Base-by-base conservation (phyloP, 1,284 basidiomycete genomes). In the Neonothopanus nambi region DNA sequence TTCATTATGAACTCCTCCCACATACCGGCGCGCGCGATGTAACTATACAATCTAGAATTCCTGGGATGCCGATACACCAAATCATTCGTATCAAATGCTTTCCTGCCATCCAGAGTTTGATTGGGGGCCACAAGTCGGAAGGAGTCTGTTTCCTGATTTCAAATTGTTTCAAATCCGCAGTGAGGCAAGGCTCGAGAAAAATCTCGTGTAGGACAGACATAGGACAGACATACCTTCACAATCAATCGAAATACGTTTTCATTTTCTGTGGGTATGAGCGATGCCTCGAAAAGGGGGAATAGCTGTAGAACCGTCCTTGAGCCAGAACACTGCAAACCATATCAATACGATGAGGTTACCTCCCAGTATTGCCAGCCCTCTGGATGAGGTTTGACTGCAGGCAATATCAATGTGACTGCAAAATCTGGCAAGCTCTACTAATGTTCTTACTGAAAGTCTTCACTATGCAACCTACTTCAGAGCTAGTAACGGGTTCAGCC, bases 41-140 rank as follows among this genome's bases (percentile, higher is more conserved):
- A 8, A 12, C 35, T 33, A 20, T 35, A 47, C 23, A 47, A 21
- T 20, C 20, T 36, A 5, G 26, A 28, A 7, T 33, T 47, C 5
- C 6, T 33, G 6, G 45, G 45, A 35, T 48, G 47, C 23, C 35
- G 26, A 15, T 37, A 23, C 5, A 38, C 35, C 35, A 48, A 21
- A 35, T 48, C 47, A 21, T 37, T 37, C 11, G 47, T 48, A 39
- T 48, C 47, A 12, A 38, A 48, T 7, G 47, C 47, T 11, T 18
- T 35, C 6, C 15, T 24, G 5, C 47, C 47, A 24, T 48, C 35
- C 18, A 48, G 12, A 8, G 13, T 20, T 3, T 5, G 3, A 28
- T 45, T 45, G 23, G 43, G 28, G 15, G 28, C 28, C 15, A 23
- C 13, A 15, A 33, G 20, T 24, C 21, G 21, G n/a, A n/a, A 13